phyloP scores from a whole-genome alignment of 352 stramenopile genomes.

The Thraustotheca clavata region DNA sequence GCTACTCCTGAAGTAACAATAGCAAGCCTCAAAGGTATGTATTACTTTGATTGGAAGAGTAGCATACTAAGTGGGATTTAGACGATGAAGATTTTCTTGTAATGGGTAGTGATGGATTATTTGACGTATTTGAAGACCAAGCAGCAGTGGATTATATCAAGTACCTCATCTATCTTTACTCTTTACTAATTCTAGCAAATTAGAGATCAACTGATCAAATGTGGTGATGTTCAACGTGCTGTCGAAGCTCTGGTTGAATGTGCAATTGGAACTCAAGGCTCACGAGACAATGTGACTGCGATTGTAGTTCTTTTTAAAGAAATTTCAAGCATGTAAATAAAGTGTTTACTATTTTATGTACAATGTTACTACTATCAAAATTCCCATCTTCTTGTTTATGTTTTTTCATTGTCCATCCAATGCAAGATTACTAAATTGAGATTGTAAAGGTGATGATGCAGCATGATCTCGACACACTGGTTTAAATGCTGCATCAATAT shows the following conservation, averaged over 20 bases:
- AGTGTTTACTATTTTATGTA: not conserved
- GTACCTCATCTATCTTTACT: not conserved
- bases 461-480: too few species aligned
- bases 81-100: conserved; percentile 74
- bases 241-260: conserved; percentile 72
- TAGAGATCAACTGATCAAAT: conserved; percentile 49
- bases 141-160: conserved; percentile 67
- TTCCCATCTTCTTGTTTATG: too few species aligned
- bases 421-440: not conserved
- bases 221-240: conserved; percentile 65
- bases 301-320: conserved; percentile 81
- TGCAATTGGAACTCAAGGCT: conserved; percentile 76
- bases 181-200: not conserved
- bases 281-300: conserved; percentile 78
- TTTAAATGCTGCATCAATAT: too few species aligned
- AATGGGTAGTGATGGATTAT: conserved; percentile 70
- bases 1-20: conserved; percentile 65
- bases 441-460: not conserved
- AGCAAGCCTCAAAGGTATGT: conserved; percentile 48
- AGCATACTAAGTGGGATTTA: conserved; percentile 10
- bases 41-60: not conserved
- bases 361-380: too few species aligned
- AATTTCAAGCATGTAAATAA: conserved; percentile 4
- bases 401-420: not conserved
- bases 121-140: conserved; percentile 78